These are phyloP conservation scores for Linum tenue DNA, from an alignment of 345 rosid species.

Conservation along the genomic window DNA sequence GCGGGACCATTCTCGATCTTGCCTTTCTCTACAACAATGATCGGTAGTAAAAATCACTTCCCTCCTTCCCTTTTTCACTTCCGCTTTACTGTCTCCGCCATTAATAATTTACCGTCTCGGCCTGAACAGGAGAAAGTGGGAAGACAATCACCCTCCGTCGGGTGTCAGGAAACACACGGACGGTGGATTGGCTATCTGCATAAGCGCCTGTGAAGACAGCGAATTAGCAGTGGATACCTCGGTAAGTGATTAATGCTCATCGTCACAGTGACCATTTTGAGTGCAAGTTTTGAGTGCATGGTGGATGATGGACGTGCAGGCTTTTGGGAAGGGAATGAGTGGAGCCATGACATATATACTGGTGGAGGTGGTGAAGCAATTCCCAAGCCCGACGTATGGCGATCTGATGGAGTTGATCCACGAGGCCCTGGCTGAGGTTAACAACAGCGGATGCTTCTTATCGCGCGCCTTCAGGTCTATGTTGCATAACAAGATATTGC, in stretches of 20 bases:
- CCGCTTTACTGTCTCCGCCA: too few species aligned
- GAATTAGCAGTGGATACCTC: slow-evolving; percentile 38
- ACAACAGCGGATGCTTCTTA: slow-evolving; percentile 7
- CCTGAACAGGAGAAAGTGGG: slow-evolving; percentile 5
- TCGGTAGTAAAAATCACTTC: slow-evolving; percentile 17
- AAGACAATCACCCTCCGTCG: slow-evolving; percentile 26
- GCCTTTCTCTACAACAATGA: slow-evolving; percentile 21
- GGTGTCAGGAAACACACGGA: slow-evolving; percentile 33
- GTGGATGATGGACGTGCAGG: slow-evolving; percentile 4
- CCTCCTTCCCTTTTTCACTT: neutral
- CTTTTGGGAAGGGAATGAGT: slow-evolving; percentile 11
- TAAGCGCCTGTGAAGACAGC: slow-evolving; percentile 43
- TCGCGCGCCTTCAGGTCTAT: neutral
- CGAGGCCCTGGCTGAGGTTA: slow-evolving; percentile 1
- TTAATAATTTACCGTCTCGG: neutral
- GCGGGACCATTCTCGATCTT: slow-evolving; percentile 60
- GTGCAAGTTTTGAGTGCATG: neutral
- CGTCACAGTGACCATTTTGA: neutral
- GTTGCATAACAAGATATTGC: slow-evolving; percentile 3
- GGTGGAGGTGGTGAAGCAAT: slow-evolving; percentile 7
- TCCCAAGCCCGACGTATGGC: slow-evolving; percentile 5
- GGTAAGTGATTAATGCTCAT: slow-evolving; percentile 18
- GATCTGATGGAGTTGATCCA: slow-evolving; percentile 13
- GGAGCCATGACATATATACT: slow-evolving; percentile 17
- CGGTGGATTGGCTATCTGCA: slow-evolving; percentile 44